These are phyloP conservation scores for Cronartium quercuum DNA, from an alignment of 1,284 basidiomycete species.

Conservation along the genomic window DNA sequence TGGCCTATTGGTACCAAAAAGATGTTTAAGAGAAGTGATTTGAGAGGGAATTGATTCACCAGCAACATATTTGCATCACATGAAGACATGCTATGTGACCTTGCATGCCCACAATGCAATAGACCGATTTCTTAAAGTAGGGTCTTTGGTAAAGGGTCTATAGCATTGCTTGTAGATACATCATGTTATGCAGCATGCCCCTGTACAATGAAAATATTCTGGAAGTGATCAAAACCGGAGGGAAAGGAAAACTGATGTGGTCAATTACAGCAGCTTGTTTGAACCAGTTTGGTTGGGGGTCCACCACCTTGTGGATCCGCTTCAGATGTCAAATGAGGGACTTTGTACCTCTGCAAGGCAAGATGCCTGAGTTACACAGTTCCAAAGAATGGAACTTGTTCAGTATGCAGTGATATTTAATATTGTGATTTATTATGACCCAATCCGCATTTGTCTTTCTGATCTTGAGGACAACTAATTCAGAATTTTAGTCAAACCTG, in stretches of 20 bases:
- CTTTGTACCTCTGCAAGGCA: neutral
- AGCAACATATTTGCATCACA: too few relatives aligned
- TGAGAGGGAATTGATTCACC: too few relatives aligned
- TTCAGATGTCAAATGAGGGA: neutral
- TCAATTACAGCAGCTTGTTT: neutral
- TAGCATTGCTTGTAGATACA: too few relatives aligned
- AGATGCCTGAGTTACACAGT: neutral
- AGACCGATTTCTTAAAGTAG: too few relatives aligned
- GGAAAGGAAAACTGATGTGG: neutral
- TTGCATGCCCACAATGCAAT: too few relatives aligned
- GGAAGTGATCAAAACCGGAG: neutral
- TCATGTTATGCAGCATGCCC: too few relatives aligned
- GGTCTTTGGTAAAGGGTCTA: too few relatives aligned
- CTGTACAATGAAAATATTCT: neutral
- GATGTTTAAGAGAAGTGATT: too few relatives aligned
- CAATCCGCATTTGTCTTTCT: neutral
- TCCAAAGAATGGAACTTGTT: neutral
- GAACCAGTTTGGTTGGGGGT: neutral
- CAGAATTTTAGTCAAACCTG: neutral
- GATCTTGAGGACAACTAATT: neutral
- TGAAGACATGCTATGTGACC: too few relatives aligned
- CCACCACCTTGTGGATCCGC: neutral
- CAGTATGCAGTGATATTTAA: neutral
- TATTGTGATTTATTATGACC: neutral
- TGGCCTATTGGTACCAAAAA: neutral